Evolutionary conservation across 179 eudicot genomes (phyloP), one percentile per base, ranked within the genome.

Genomic region (Beta lomatogona): DNA sequence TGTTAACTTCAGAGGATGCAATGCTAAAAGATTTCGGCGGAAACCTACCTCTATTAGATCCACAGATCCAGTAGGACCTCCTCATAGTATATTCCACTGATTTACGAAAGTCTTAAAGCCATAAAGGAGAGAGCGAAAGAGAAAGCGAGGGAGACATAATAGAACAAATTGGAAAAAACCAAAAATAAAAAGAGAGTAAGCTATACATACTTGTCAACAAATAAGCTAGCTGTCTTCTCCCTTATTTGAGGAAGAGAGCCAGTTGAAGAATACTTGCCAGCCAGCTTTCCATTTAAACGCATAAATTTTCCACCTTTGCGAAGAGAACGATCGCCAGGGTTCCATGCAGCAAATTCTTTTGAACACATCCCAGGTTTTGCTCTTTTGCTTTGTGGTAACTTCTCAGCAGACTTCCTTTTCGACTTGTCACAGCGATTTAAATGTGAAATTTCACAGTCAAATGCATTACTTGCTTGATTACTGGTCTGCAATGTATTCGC

Each of bases 391-490:
- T 15, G 67, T 48, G 74, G 63, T 71, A 22, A 41, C 52, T 81
- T 78, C 64, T 74, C 86, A 21, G 66, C 71, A 5, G 50, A 75
- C 70, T 73, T 88, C 78, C 67, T 70, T 73, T 80, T 91, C 72
- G 75, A 77, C 50, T 81, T 80, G 76, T 73, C 88, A 77, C 87
- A 82, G 53, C 28, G 87, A 41, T 69, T 82, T 71, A 90, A 41
- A 19, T 13, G 57, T 60, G 87, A 82, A 10, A 88, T 21, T 82
- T 91, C 91, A 12, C 77, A 63, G 46, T 77, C 86, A 82, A 88
- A 91, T 69, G 88, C 88, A 76, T 77, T 75, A 52, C 80, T 84
- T 60, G 86, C 80, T 76, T 82, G 81, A 68, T 79, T 78, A 69
- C 76, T 81, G 80, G 81, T 71, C 93, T 90, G 92, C 77, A 77